Conservation (phyloP, 257 asterid species). For the Rhazya stricta region DNA sequence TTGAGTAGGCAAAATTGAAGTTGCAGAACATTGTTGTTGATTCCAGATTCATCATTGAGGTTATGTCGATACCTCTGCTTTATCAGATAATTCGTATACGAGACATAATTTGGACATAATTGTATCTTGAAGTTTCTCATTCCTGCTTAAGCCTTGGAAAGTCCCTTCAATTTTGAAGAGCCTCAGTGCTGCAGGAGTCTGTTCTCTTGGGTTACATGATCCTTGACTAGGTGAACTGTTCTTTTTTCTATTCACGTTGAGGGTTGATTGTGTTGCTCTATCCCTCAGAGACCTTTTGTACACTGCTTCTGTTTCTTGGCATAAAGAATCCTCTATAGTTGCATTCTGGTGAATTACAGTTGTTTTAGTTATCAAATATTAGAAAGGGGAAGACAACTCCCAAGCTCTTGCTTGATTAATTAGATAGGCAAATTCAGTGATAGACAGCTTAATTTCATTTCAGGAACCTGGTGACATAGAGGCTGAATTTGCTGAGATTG, state of each 20-base stretch:
- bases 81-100: neutral
- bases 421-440: neutral
- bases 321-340: neutral
- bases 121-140: neutral
- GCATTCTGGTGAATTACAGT: neutral
- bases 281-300: neutral
- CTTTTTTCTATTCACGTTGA: neutral
- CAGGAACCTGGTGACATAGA: conserved; percentile 80
- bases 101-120: neutral
- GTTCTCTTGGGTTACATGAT: neutral
- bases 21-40: neutral
- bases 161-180: neutral
- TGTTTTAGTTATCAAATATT: neutral
- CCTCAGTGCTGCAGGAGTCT: neutral
- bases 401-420: neutral
- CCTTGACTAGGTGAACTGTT: neutral
- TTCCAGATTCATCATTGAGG: neutral
- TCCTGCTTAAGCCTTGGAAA: neutral
- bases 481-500: conserved; percentile 53
- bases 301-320: neutral
- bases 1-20: neutral
- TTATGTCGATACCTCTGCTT: neutral
- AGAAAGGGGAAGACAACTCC: neutral
- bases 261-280: neutral
- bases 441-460: conserved; percentile 11